Evolutionary conservation across 106 monocot genomes (phyloP).

Genomic region (Allium cepa): DNA sequence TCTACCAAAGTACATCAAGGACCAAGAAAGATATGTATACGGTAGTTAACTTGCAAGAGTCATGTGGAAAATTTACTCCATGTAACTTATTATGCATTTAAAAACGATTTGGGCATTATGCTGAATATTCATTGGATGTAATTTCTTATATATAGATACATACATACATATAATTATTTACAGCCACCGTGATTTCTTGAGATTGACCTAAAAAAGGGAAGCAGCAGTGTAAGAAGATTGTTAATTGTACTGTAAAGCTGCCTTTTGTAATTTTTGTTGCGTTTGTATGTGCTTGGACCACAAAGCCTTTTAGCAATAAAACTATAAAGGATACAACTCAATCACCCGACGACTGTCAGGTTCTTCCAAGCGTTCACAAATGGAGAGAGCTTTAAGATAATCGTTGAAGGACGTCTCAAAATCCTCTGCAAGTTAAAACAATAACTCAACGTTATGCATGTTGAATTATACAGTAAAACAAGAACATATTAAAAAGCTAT

Average conservation of each 20-base stretch:
- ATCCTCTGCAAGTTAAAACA: conserved; percentile 61
- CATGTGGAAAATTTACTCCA: background rate
- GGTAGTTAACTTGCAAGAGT: too few relatives aligned
- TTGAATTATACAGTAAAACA: background rate
- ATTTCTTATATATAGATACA: too few relatives aligned
- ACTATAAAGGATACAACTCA: conserved; percentile 77
- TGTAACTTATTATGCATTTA: background rate
- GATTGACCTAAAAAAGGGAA: too few relatives aligned
- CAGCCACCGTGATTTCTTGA: too few relatives aligned
- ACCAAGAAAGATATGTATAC: background rate
- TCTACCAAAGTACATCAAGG: conserved; percentile 41
- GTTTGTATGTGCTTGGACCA: too few relatives aligned
- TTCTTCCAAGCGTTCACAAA: conserved; percentile 52
- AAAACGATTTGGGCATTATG: background rate
- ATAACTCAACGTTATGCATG: background rate
- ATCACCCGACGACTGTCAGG: conserved; percentile 66
- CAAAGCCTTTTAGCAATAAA: too few relatives aligned
- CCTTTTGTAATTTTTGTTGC: too few relatives aligned
- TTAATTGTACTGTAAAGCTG: too few relatives aligned
- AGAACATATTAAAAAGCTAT: background rate
- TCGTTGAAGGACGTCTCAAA: conserved; percentile 78
- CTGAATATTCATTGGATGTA: too few relatives aligned
- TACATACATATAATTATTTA: background rate
- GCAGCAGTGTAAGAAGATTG: too few relatives aligned
- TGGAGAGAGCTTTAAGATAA: conserved; percentile 66